Evolutionary conservation across 768 basidiomycete species (phyloP).

Genomic region (Leccinellum luteum): DNA sequence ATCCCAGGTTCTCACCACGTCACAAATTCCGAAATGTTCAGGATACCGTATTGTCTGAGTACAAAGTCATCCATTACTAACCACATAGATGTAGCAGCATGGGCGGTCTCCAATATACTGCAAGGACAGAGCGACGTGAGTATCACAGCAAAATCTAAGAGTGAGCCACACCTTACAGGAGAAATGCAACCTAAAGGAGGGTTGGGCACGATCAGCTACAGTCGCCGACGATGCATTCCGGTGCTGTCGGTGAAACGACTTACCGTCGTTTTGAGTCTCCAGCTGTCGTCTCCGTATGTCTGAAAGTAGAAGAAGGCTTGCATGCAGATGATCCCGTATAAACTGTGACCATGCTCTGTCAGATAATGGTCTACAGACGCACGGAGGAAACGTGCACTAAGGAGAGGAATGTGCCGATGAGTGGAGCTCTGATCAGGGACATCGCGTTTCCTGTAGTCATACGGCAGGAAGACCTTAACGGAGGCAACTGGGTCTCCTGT

Average conservation of each 20-base stretch:
- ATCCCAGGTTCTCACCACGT: too few species aligned
- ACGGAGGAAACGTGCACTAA: slow-evolving; percentile 1
- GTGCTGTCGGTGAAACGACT: background rate
- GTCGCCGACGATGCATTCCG: background rate
- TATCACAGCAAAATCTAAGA: too few species aligned
- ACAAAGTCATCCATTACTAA: slow-evolving; percentile 25
- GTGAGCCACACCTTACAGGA: slow-evolving; percentile 12
- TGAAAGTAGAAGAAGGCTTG: slow-evolving; percentile 29
- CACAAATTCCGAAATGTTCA: too few species aligned
- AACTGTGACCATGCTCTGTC: slow-evolving; percentile 5
- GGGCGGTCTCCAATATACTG: slow-evolving; percentile 23
- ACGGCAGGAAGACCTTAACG: background rate
- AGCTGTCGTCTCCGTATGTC: slow-evolving; percentile 18
- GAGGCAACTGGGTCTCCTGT: background rate
- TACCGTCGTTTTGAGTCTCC: slow-evolving; percentile 21
- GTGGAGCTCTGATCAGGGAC: slow-evolving; percentile 22
- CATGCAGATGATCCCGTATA: slow-evolving; percentile 29
- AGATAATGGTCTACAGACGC: background rate
- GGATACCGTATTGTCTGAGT: slow-evolving; percentile 13
- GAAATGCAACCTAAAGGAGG: slow-evolving; percentile 16
- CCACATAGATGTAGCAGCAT: slow-evolving; percentile 22
- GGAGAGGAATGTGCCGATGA: slow-evolving; percentile 26
- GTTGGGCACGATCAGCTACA: background rate
- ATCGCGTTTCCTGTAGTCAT: background rate
- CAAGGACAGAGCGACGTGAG: background rate